These are phyloP conservation scores for Sphenostylis stenocarpa DNA, from an alignment of 306 rosid species.

Conservation along the genomic window DNA sequence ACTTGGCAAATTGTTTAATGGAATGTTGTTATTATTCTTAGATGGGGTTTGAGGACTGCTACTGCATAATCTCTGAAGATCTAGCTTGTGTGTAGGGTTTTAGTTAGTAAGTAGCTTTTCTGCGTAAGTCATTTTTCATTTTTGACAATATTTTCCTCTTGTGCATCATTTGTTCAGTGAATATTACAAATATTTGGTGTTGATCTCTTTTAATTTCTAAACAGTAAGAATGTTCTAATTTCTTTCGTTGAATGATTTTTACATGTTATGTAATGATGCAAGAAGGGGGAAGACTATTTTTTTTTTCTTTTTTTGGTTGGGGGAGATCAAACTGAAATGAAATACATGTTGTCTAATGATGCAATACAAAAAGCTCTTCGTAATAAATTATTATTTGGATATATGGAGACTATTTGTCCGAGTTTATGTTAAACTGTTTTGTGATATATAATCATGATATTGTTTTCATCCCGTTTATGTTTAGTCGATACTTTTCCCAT, in stretches of 20 bases:
- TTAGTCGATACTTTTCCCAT: slow-evolving; percentile 1
- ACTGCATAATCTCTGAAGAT: too few relatives aligned
- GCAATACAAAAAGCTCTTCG: too few relatives aligned
- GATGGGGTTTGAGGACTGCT: too few relatives aligned
- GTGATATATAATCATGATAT: background rate
- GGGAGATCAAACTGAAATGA: background rate
- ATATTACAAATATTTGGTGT: background rate
- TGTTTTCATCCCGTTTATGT: background rate
- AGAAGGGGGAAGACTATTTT: too few relatives aligned
- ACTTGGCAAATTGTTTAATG: too few relatives aligned
- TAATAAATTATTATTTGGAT: background rate
- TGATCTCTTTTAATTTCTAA: background rate
- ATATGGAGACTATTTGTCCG: background rate
- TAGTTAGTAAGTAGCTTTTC: background rate
- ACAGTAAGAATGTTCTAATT: too few relatives aligned
- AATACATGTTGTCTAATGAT: background rate
- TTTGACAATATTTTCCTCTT: background rate
- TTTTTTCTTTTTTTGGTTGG: background rate
- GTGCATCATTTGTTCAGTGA: background rate
- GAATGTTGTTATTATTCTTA: too few relatives aligned
- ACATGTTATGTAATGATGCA: too few relatives aligned
- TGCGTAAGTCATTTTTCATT: background rate
- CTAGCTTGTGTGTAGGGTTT: too few relatives aligned
- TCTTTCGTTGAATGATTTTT: background rate
- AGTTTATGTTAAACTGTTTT: background rate